Conservation (phyloP, 352 stramenopile genomes). For the Hyaloperonospora arabidopsidis region DNA sequence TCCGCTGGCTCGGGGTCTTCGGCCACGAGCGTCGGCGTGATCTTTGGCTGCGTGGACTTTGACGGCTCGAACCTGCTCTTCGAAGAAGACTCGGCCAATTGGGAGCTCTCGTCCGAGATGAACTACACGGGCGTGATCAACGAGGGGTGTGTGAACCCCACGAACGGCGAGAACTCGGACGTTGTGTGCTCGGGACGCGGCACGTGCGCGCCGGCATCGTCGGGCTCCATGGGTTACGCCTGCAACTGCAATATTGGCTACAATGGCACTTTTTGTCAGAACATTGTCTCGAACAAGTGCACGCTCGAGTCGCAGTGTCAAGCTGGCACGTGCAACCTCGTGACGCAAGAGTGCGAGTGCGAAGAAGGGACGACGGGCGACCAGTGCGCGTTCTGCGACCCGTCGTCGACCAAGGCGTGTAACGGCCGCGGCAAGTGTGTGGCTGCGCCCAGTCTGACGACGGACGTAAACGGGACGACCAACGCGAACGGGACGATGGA, state of each 20-base stretch:
- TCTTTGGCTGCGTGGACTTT: slow-evolving; percentile 79
- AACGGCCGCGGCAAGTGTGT: slow-evolving; percentile 51
- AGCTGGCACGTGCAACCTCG: slow-evolving; percentile 57
- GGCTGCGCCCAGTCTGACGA: slow-evolving; percentile 18
- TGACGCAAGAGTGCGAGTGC: slow-evolving; percentile 57
- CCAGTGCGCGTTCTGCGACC: slow-evolving; percentile 68
- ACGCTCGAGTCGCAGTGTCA: slow-evolving; percentile 55
- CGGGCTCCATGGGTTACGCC: slow-evolving; percentile 43
- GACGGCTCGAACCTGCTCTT: slow-evolving; percentile 56
- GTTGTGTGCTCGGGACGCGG: slow-evolving; percentile 73
- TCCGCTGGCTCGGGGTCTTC: slow-evolving; percentile 28
- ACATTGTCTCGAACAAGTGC: slow-evolving; percentile 66
- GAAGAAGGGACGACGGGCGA: slow-evolving; percentile 48
- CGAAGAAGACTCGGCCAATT: slow-evolving; percentile 39
- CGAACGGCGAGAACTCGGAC: slow-evolving; percentile 40
- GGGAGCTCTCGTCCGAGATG: slow-evolving; percentile 40
- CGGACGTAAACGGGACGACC: slow-evolving; percentile 12
- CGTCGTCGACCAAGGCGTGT: slow-evolving; percentile 42
- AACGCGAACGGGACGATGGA: slow-evolving; percentile 13
- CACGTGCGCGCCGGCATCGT: slow-evolving; percentile 44
- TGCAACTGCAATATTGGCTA: slow-evolving; percentile 73
- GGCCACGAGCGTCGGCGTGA: slow-evolving; percentile 36
- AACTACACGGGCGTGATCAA: slow-evolving; percentile 55
- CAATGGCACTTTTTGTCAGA: slow-evolving; percentile 70
- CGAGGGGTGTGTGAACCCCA: slow-evolving; percentile 55